phyloP scores from a whole-genome alignment of 495 filamentous ascomycete genomes.

The Tuber microsphaerosporum region DNA sequence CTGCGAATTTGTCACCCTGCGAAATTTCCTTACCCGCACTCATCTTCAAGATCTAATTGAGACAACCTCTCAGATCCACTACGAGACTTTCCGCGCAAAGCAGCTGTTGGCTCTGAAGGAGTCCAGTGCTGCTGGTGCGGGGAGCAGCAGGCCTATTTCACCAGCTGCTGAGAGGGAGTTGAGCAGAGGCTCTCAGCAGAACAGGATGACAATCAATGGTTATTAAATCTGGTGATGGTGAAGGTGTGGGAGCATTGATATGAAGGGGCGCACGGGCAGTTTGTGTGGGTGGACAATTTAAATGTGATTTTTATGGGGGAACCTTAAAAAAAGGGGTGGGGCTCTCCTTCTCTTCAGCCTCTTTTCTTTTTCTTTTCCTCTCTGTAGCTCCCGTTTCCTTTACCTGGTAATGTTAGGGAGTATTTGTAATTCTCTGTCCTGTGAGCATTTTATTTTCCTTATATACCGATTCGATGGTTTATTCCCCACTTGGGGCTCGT shows the following conservation, averaged over 20 bases:
- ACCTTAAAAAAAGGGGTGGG: slow-evolving; percentile 1
- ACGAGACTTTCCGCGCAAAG: slow-evolving; percentile 99
- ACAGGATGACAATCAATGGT: slow-evolving; percentile 92
- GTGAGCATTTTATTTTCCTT: slow-evolving; percentile 1
- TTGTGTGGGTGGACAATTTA: slow-evolving; percentile 1
- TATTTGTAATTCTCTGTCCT: slow-evolving; percentile 2
- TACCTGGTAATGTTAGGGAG: background rate
- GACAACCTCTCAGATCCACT: slow-evolving; percentile 99
- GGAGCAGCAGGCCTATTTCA: slow-evolving; percentile 83
- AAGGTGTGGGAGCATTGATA: background rate
- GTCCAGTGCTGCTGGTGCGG: slow-evolving; percentile 73
- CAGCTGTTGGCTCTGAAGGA: slow-evolving; percentile 96
- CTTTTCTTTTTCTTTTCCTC: background rate
- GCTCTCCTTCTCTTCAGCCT: background rate
- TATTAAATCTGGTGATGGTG: slow-evolving; percentile 17
- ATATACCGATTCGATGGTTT: background rate
- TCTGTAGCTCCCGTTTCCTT: background rate
- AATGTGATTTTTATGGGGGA: slow-evolving; percentile 1
- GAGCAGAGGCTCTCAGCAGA: slow-evolving; percentile 88
- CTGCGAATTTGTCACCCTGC: slow-evolving; percentile 97
- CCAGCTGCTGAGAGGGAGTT: slow-evolving; percentile 89
- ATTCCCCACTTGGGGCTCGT: background rate
- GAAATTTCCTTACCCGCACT: slow-evolving; percentile 96
- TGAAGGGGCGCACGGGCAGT: background rate
- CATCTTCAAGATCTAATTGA: slow-evolving; percentile 99